These are phyloP conservation scores for Globisporangium abappressorium DNA, from an alignment of 352 stramenopile genomes.

Conservation along the genomic window DNA sequence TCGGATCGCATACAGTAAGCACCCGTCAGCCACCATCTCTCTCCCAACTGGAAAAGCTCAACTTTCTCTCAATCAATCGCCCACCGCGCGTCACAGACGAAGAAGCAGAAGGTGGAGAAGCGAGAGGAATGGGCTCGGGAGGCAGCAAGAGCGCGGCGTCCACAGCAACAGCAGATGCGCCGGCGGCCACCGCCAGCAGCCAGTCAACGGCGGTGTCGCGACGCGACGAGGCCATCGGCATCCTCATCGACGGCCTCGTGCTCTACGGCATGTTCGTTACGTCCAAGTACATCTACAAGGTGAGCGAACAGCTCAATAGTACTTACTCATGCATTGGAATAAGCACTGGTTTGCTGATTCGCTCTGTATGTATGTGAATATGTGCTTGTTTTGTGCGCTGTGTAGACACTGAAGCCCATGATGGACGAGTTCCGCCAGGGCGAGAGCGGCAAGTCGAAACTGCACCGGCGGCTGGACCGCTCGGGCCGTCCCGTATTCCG, in stretches of 20 bases:
- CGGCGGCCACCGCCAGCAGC: conserved; percentile 16
- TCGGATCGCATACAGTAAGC: background rate
- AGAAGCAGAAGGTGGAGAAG: background rate
- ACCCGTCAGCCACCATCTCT: background rate
- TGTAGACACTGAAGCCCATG: conserved; percentile 75
- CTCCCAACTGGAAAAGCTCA: background rate
- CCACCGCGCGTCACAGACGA: background rate
- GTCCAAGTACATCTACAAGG: conserved; percentile 85
- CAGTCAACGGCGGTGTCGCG: conserved; percentile 29
- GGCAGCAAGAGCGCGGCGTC: conserved; percentile 51
- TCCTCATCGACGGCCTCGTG: conserved; percentile 75
- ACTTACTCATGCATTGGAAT: background rate
- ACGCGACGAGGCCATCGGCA: conserved; percentile 59
- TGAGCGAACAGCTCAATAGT: conserved; percentile 6
- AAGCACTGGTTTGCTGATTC: background rate
- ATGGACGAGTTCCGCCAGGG: conserved; percentile 75
- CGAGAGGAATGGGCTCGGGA: conserved; percentile 43
- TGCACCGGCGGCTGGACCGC: conserved; percentile 67
- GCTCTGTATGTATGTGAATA: background rate
- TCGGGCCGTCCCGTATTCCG: conserved; percentile 65
- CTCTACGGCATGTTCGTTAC: conserved; percentile 83
- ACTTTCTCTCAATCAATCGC: background rate
- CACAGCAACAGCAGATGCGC: background rate
- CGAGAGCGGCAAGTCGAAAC: conserved; percentile 58
- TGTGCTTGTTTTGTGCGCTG: background rate